Percentiles rank a stretch among this genome's conserved stretches.
Evolutionary conservation across 352 stramenopile genomes (phyloP).

Genomic region (Globisporangium cylindrosporum): DNA sequence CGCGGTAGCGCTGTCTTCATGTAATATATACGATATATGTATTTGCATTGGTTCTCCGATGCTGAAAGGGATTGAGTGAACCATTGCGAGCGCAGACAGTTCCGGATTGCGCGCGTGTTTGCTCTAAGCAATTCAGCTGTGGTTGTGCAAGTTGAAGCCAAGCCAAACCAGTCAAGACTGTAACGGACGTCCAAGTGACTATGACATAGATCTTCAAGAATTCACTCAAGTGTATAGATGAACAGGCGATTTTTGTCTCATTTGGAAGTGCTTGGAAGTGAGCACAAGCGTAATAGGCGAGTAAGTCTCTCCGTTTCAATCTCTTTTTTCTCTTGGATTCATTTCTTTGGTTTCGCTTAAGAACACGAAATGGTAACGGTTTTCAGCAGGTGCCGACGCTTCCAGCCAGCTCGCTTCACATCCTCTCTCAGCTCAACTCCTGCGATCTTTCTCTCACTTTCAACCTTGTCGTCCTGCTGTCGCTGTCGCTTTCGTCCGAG

Average conservation of each 20-base stretch:
- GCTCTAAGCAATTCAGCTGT: neutral
- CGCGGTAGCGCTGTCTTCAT: neutral
- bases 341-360: neutral
- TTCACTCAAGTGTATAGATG: neutral
- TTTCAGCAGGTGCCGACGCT: slow-evolving; percentile 5
- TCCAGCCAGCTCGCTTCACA: neutral
- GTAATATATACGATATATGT: slow-evolving; percentile 8
- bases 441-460: neutral
- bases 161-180: neutral
- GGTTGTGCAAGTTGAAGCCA: neutral
- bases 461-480: slow-evolving; percentile 1
- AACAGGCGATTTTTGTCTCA: neutral
- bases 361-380: neutral
- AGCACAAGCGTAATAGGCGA: too few species aligned
- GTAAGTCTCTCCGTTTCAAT: neutral
- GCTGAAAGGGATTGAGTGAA: neutral
- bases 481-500: neutral
- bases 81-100: neutral
- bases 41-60: neutral
- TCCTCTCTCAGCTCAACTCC: neutral
- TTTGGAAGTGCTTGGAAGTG: neutral
- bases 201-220: neutral
- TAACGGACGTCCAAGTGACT: neutral
- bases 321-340: neutral
- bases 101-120: neutral